Base-by-base conservation (phyloP, 441 rosid species). In the Lagerstroemia fauriei region DNA sequence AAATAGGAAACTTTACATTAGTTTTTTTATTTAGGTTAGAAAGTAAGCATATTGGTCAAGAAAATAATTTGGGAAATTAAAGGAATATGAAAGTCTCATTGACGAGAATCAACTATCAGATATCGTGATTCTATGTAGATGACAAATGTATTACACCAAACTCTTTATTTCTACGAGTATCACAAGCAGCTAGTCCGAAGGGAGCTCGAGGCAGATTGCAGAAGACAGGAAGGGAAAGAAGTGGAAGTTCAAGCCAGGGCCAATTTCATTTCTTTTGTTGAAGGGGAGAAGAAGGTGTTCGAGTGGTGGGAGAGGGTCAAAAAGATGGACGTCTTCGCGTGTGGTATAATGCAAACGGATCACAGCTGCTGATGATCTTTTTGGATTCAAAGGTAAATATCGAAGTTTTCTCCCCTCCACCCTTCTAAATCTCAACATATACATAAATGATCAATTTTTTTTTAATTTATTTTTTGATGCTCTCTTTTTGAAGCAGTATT, bases 251-350 rank as follows among this genome's bases (percentile, higher is more conserved):
- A 84, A 71, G 83, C 38, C 76, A 76, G 80, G 76, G 78, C 76
- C 53, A 48, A 77, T 69, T 46, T 10, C 5, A n/a, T n/a, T n/a
- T n/a, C n/a, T n/a, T n/a, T 75, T 32, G 63, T 48, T 44, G 74
- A 17, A 31, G 34, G 41, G 76, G 69, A 38, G 25, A 53, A 65
- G 78, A 84, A 77, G 44, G 75, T 65, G 51, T 24, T 47, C 4
- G 88, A 85, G 73, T 89, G 88, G 93, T 88, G 90, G 87, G 87
- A 84, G 83, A 89, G 56, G 70, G 84, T 88, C 61, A 90, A 81
- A 83, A 85, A 63, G 70, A 85, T 84, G 75, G 89, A 89, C 76
- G 80, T 88, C 80, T 88, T 89, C 76, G 80, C 69, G 61, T 87
- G 89, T 57, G 89, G 85, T 51, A 51, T 66, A 9, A 50, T 48